Percentiles rank a stretch among this genome's conserved stretches.
These are phyloP conservation scores for Marasmius tenuissimus DNA, from an alignment of 1,284 basidiomycete species.

Conservation along the genomic window DNA sequence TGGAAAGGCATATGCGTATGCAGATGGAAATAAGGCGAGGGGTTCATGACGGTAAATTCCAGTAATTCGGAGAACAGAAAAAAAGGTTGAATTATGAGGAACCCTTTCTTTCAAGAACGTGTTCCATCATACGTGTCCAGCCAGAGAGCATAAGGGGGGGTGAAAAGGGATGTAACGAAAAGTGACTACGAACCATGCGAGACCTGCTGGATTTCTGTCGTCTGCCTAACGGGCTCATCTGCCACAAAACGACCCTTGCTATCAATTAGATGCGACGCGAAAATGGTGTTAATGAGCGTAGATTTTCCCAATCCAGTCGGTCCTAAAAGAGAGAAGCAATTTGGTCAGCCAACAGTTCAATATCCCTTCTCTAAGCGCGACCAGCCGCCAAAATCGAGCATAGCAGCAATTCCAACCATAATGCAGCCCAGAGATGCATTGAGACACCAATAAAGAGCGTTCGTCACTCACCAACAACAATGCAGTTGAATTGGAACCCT, in stretches of 20 bases:
- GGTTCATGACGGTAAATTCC: not conserved
- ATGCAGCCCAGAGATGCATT: not conserved
- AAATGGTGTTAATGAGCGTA: slow-evolving; percentile 98
- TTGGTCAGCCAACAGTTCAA: not conserved
- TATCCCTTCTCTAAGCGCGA: not conserved
- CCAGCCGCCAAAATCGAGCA: not conserved
- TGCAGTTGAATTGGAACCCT: slow-evolving; percentile 98
- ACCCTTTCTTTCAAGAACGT: not conserved
- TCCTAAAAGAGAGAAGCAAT: slow-evolving; percentile 46
- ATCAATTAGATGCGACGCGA: slow-evolving; percentile 96
- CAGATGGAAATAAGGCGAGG: not conserved
- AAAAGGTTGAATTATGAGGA: not conserved
- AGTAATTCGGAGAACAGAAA: not conserved
- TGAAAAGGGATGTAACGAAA: slow-evolving; percentile 1
- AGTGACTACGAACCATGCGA: slow-evolving; percentile 78
- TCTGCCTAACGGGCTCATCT: slow-evolving; percentile 88
- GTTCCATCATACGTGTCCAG: slow-evolving; percentile 2
- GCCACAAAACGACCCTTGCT: slow-evolving; percentile 92
- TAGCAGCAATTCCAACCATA: slow-evolving; percentile 1
- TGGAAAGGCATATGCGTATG: not conserved
- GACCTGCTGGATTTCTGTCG: slow-evolving; percentile 94
- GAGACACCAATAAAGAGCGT: slow-evolving; percentile 6
- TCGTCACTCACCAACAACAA: slow-evolving; percentile 79
- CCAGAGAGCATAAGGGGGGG: slow-evolving; percentile 1
- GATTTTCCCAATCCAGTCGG: slow-evolving; percentile 99